Conservation (phyloP, 1,139 yeast species). For the Hemisphaericaspora lyxosophila region DNA sequence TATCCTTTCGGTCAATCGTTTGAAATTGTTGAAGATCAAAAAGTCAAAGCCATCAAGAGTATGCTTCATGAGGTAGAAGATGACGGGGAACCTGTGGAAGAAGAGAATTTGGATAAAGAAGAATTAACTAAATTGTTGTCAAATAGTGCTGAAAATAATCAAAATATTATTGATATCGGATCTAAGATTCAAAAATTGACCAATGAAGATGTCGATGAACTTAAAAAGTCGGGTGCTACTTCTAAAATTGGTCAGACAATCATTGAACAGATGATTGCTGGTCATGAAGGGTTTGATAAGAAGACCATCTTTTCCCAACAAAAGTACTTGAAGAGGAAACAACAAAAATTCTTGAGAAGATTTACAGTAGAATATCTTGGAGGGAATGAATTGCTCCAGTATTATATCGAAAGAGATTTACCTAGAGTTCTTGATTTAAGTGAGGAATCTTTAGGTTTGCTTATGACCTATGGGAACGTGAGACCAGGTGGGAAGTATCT, state of each 20-base stretch:
- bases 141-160: constrained; percentile 61
- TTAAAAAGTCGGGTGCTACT: constrained; percentile 67
- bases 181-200: constrained; percentile 72
- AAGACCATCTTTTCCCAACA: constrained; percentile 90
- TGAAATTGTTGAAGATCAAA: constrained; percentile 66
- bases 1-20: constrained; percentile 86
- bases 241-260: constrained; percentile 74
- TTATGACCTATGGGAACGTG: constrained; percentile 76
- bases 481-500: constrained; percentile 88
- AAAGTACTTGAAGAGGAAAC: constrained; percentile 86
- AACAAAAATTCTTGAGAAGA: constrained; percentile 82
- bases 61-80: constrained; percentile 29
- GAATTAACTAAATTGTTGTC: constrained; percentile 43
- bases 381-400: constrained; percentile 72
- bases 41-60: constrained; percentile 49
- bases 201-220: constrained; percentile 72
- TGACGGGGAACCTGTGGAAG: constrained; percentile 27
- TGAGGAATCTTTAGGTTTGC: constrained; percentile 75
- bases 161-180: constrained; percentile 71
- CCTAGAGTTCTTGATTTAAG: constrained; percentile 77
- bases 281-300: constrained; percentile 84
- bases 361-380: constrained; percentile 81
- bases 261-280: constrained; percentile 75
- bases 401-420: constrained; percentile 71
- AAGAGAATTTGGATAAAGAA: constrained; percentile 32